phyloP scores from a whole-genome alignment of 192 early-diverging fungal species.

The Mortierella hygrophila region DNA sequence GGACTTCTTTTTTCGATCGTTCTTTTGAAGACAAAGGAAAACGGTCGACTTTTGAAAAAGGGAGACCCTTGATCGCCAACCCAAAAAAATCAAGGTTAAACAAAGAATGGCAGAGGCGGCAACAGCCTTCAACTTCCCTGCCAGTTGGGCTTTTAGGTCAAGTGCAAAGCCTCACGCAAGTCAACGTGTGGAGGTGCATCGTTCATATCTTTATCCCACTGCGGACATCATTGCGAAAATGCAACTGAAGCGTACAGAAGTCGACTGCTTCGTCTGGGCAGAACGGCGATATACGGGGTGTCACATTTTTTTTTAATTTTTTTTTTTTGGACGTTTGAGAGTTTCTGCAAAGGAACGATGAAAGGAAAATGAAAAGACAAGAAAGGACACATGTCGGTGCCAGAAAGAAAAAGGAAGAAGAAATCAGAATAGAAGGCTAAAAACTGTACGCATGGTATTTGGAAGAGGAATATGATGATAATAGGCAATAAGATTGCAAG shows the following conservation, averaged over 20 bases:
- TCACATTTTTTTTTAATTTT: background rate
- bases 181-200: too few species aligned
- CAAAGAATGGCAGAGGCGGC: too few species aligned
- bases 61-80: too few species aligned
- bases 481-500: background rate
- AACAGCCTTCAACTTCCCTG: too few species aligned
- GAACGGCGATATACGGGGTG: background rate
- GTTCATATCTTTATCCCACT: too few species aligned
- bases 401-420: too few species aligned
- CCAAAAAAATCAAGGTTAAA: too few species aligned
- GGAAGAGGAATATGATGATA: background rate
- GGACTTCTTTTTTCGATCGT: constrained; percentile 9
- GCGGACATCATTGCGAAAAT: too few species aligned
- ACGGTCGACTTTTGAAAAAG: background rate
- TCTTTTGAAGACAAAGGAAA: background rate
- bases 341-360: background rate
- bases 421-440: background rate
- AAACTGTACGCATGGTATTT: background rate
- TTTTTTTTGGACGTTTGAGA: background rate
- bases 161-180: too few species aligned
- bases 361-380: background rate
- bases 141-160: too few species aligned
- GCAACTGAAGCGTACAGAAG: too few species aligned
- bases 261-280: background rate
- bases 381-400: background rate